phyloP scores from a whole-genome alignment of 768 basidiomycete species.

The Boletus reticuloceps region DNA sequence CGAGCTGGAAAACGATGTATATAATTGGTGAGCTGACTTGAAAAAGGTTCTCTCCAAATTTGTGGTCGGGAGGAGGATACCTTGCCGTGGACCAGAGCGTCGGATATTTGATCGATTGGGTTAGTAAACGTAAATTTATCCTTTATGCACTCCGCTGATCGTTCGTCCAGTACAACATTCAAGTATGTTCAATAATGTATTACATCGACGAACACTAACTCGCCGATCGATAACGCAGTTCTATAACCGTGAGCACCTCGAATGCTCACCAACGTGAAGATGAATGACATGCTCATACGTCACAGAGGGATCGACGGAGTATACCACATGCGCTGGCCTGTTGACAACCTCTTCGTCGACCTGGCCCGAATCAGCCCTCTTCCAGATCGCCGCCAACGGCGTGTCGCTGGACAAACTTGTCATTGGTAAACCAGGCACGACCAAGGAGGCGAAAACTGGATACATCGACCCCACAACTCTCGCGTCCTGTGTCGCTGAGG shows the following conservation, averaged over 20 bases:
- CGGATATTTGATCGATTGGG: constrained; percentile 47
- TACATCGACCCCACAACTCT: constrained; percentile 60
- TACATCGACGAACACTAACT: constrained; percentile 1
- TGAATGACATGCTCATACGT: neutral
- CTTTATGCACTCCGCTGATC: neutral
- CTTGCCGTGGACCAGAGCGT: constrained; percentile 35
- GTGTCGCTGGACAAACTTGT: constrained; percentile 49
- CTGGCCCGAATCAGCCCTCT: constrained; percentile 61
- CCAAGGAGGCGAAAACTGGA: constrained; percentile 43
- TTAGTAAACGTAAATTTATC: constrained; percentile 7
- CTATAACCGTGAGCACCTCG: constrained; percentile 25
- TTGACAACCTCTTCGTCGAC: constrained; percentile 53
- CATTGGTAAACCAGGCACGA: constrained; percentile 51
- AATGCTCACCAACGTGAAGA: neutral
- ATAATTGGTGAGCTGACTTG: neutral
- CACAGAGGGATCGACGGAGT: constrained; percentile 60
- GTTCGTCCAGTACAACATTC: constrained; percentile 34
- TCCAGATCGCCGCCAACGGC: constrained; percentile 51
- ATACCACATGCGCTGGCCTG: constrained; percentile 60
- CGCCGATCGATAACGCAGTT: constrained; percentile 13
- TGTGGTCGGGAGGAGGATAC: constrained; percentile 35
- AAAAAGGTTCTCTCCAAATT: constrained; percentile 20
- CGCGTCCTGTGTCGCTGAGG: constrained; percentile 57
- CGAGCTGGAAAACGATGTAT: neutral
- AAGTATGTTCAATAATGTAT: constrained; percentile 25